Evolutionary conservation across 768 basidiomycete genomes (phyloP).

Genomic region (Leccinum uliginosum): DNA sequence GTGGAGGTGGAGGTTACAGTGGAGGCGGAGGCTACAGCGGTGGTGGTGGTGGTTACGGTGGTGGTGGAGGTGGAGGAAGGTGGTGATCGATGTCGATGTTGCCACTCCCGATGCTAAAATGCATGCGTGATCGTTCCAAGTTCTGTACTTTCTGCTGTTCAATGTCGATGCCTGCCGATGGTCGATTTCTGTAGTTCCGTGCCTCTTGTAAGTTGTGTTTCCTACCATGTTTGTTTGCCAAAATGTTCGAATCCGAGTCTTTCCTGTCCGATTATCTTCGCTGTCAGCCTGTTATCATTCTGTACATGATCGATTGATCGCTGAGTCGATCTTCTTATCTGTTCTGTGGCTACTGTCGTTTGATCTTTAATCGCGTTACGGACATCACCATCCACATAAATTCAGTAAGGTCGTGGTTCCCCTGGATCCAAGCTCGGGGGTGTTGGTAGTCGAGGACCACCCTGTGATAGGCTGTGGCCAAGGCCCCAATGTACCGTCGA

Average conservation of each 20-base stretch:
- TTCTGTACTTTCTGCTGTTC: neutral
- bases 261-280: neutral
- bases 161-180: constrained; percentile 6
- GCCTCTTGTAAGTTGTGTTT: neutral
- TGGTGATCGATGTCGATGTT: too few species aligned
- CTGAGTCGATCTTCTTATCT: too few species aligned
- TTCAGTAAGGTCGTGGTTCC: neutral
- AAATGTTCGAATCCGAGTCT: too few species aligned
- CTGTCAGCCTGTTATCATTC: neutral
- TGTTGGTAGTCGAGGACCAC: neutral
- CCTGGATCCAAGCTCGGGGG: neutral
- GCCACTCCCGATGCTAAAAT: constrained; percentile 1
- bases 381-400: neutral
- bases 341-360: too few species aligned
- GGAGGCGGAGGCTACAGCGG: too few species aligned
- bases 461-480: neutral
- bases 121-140: constrained; percentile 8
- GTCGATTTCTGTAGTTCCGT: constrained; percentile 8
- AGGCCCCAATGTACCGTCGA: neutral
- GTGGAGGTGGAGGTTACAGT: too few species aligned
- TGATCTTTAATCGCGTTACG: neutral
- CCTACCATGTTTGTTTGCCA: neutral
- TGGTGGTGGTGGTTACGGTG: too few species aligned
- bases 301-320: neutral
- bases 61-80: too few species aligned